Base-by-base conservation (phyloP, 2,329 filamentous ascomycete genomes). In the Stemphylium beticola region DNA sequence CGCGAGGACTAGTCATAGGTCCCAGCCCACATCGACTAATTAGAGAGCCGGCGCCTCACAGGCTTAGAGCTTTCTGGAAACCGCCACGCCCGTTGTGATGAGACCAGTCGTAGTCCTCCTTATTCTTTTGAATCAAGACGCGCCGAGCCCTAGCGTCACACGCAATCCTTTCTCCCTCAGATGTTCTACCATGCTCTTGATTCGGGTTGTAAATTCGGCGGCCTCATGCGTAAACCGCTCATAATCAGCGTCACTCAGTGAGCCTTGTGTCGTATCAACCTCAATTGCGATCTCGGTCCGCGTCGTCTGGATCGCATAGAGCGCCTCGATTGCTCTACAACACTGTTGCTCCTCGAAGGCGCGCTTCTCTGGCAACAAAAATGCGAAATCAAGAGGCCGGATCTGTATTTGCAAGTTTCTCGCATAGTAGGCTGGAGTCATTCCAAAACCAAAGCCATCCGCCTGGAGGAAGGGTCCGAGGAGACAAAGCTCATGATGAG, bases 401-500 rank as follows among this genome's bases (percentile, higher is more conserved):
- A 65, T 50, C 20, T 61, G 58, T 39, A 65, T 37, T 12, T 58
- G 55, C 37, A 65, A 32, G 0, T 39, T 53, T 22, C 62, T 55
- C 4, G 55, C 41, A 32, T 65, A 58, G 15, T 51, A 8, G 10
- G 56, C 55, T 10, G 64, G 58, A 17, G 45, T 31, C 32, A 58
- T 51, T 12, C 43, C 52, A 14, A 64, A 40, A 10, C 54, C 48
- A 33, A 59, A 64, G 6, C 17, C 33, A 41, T 61, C 58, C 1
- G 44, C 45, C 18, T 46, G 32, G 10, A 67, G 48, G n/a, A 67
- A 62, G 0, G 54, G n/a, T 7, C 20, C 51, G 10, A 67, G 36
- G 3, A 51, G 37, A 2, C 36, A 43, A n/a, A 65, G 48, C n/a
- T 67, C 61, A 3, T 51, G 45, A 33, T 67, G 62, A 26, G 46